Percentiles rank a stretch among this genome's conserved stretches.
These are phyloP conservation scores for Aristolochia californica DNA, from an alignment of 164 flowering plant genomes.

Conservation along the genomic window DNA sequence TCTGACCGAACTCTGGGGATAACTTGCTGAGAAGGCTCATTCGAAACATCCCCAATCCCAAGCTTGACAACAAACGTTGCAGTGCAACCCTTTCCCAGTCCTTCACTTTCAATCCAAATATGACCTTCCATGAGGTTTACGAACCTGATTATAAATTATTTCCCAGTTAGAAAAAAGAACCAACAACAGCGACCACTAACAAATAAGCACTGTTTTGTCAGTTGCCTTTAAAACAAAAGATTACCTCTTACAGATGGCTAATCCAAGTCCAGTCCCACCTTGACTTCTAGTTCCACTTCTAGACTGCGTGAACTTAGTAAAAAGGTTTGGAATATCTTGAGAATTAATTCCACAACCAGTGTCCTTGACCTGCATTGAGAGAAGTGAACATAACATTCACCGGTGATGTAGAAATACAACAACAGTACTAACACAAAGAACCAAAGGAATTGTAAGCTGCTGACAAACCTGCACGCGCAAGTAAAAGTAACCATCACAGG, in stretches of 20 bases:
- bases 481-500: constrained; percentile 63
- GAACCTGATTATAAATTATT: constrained; percentile 32
- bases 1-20: constrained; percentile 15
- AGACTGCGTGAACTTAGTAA: constrained; percentile 39
- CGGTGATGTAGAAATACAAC: too few species aligned
- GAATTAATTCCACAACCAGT: constrained; percentile 54
- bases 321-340: constrained; percentile 41
- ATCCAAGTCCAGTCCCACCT: constrained; percentile 48
- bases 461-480: constrained; percentile 69
- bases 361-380: constrained; percentile 45
- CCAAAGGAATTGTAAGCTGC: background rate
- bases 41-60: constrained; percentile 11
- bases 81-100: constrained; percentile 41
- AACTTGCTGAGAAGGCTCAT: constrained; percentile 15
- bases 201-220: background rate
- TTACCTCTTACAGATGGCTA: constrained; percentile 62
- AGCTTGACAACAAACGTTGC: constrained; percentile 38
- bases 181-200: too few species aligned
- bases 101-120: constrained; percentile 77
- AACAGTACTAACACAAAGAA: too few species aligned
- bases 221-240: too few species aligned
- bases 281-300: constrained; percentile 26
- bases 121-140: constrained; percentile 65
- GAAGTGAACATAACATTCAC: background rate
- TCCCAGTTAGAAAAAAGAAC: background rate